Evolutionary conservation across 306 rosid species (phyloP), one percentile per base, ranked within the genome.

Genomic region (Lithocarpus polystachyus): DNA sequence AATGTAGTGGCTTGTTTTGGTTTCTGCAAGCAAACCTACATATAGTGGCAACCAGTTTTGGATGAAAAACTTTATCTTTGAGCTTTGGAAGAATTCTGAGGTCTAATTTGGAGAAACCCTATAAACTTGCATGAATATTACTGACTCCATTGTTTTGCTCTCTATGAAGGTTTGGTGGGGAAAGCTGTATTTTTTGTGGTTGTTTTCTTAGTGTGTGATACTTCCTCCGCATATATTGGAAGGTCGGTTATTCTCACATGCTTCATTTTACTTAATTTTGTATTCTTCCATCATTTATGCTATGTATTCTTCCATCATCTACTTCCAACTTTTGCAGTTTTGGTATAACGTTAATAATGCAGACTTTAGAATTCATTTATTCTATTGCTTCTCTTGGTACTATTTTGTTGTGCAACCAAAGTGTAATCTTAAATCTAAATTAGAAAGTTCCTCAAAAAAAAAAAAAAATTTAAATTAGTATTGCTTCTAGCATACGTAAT

Each of bases 241-340:
- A 90, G 89, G 88, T 90, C 72, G 65, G 86, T 75, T 71, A n/a
- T 65, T 69, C 35, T 79, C 75, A 77, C 59, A 19, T 51, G 73
- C 77, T 19, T 43, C 76, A 56, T 70, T 7, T 23, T 77, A 45
- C 71, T 72, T 57, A 37, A 3, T 64, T 45, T 31, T 54, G 53
- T 77, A n/a, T 4, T 19, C 26, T 23, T 26, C 40, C 57, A 23
- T 43, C 23, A 14, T 22, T 26, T 59, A 11, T 20, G 28, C 4
- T 45, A 22, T 23, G 67, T 23, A 23, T 26, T 23, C 67, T n/a
- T n/a, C n/a, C n/a, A n/a, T n/a, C n/a, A n/a, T 48, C 17, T 48
- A 48, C 3, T 13, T 8, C 45, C 11, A 37, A 37, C 11, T 22
- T 57, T 11, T 13, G 4, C 13, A 22, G 24, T 2, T 2, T 22